Evolutionary conservation across 169 alveolate species (phyloP).

Genomic region (Eimeria necatrix): DNA sequence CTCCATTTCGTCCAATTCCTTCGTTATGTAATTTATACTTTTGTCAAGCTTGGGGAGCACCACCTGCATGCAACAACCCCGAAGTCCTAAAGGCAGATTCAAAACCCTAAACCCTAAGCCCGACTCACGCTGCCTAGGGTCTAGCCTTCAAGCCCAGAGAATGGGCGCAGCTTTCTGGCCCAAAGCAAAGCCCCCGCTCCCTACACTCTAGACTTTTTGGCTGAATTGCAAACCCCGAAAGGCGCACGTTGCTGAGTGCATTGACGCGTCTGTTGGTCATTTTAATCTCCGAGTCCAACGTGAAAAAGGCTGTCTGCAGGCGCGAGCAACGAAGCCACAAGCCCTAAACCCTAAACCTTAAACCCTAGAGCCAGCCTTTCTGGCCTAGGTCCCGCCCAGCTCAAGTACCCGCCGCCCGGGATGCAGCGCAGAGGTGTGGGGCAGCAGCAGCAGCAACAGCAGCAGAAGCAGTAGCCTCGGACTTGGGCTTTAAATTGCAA

Average conservation of each 20-base stretch:
- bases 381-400: background rate
- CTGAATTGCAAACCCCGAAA: background rate
- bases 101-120: background rate
- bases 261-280: slow-evolving; percentile 96
- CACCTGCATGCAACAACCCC: slow-evolving; percentile 56
- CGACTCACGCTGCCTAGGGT: background rate
- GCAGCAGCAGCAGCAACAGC: background rate
- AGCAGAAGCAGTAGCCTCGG: background rate
- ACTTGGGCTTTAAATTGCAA: background rate
- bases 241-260: slow-evolving; percentile 93
- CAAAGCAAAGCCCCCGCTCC: background rate
- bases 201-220: background rate
- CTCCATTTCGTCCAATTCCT: slow-evolving; percentile 95
- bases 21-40: slow-evolving; percentile 91
- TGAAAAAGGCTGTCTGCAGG: slow-evolving; percentile 93
- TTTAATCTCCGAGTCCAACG: slow-evolving; percentile 96
- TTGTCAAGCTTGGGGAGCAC: slow-evolving; percentile 94
- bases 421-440: background rate
- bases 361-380: background rate
- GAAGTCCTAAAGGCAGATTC: too few species aligned
- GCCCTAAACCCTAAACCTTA: background rate
- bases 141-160: background rate
- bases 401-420: background rate
- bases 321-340: background rate
- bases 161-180: background rate